Percentiles rank a stretch among this genome's conserved stretches.
phyloP scores from a whole-genome alignment of 768 basidiomycete species.

The Trametes punicea region DNA sequence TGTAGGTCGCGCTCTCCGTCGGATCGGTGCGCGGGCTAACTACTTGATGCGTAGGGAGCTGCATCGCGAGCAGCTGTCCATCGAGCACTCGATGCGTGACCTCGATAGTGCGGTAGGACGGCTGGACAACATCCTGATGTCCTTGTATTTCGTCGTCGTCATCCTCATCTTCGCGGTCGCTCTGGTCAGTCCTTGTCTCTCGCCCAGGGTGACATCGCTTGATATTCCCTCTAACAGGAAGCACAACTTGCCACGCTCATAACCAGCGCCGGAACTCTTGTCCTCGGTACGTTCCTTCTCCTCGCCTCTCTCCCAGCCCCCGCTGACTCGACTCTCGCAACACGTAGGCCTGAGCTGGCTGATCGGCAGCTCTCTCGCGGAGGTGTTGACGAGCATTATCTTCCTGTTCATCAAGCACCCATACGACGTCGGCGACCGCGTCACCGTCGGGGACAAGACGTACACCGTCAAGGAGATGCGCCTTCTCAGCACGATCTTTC shows the following conservation, averaged over 20 bases:
- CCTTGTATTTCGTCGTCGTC: slow-evolving; percentile 66
- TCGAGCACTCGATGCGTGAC: slow-evolving; percentile 85
- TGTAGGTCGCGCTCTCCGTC: slow-evolving; percentile 38
- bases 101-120: slow-evolving; percentile 86
- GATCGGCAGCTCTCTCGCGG: slow-evolving; percentile 76
- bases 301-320: background rate
- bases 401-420: slow-evolving; percentile 89
- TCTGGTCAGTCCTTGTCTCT: slow-evolving; percentile 44
- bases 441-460: slow-evolving; percentile 46
- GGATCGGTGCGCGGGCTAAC: background rate
- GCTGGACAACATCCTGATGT: slow-evolving; percentile 85
- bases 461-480: slow-evolving; percentile 90
- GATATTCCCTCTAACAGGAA: slow-evolving; percentile 42
- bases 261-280: slow-evolving; percentile 68
- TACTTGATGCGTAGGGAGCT: slow-evolving; percentile 50
- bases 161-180: slow-evolving; percentile 81
- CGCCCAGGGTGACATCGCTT: background rate
- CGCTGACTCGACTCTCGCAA: background rate
- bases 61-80: slow-evolving; percentile 80
- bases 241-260: slow-evolving; percentile 70
- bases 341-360: slow-evolving; percentile 84
- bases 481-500: slow-evolving; percentile 72
- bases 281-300: slow-evolving; percentile 37
- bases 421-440: slow-evolving; percentile 78
- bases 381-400: slow-evolving; percentile 82